Base-by-base conservation (phyloP, 2,329 filamentous ascomycete species). In the Fusarium lateritium region DNA sequence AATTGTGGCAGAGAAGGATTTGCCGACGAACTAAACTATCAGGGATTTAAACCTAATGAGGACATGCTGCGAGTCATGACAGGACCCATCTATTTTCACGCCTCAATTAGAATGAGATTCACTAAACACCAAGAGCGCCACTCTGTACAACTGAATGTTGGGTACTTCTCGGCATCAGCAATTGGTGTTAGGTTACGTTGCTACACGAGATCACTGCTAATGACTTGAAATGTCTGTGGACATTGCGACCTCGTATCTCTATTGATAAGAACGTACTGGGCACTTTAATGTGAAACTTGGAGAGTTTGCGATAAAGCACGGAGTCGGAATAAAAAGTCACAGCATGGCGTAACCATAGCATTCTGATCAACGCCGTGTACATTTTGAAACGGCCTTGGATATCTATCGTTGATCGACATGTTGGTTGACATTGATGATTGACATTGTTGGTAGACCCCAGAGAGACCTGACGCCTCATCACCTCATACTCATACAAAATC, bases 41-140 rank as follows among this genome's bases (percentile, higher is more conserved):
- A 6, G 3, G 14, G 24, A 31, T 43, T 39, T 38, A 13, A 17
- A n/a, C n/a, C 43, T 50, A 8, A 7, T 36, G 17, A 36, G 22
- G 42, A 8, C 3, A 15, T 14, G 0, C 9, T 13, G 34, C 43
- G 52, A 55, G 52, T 55, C 52, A 55, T 55, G 52, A 11, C 34
- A 4, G 19, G 43, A 39, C 28, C 52, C 52, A 50, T 39, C 21
- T 15, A 15, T 50, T 15, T n/a, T 50, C n/a, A 14, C 22, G 33
- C 15, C 17, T 26, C 42, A 22, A 55, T 55, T 39, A 31, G 43
- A 39, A 19, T 14, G n/a, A n/a, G 21, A n/a, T 9, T 22, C 10
- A 49, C 19, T 55, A n/a, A 55, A 55, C 43, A 55, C 52, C 52
- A 50, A 22, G 33, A 22, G 7, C 33, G 24, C 52, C 33, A 39